These are phyloP conservation scores for Nothophoma quercina DNA, from an alignment of 2,329 filamentous ascomycete genomes.

Conservation along the genomic window DNA sequence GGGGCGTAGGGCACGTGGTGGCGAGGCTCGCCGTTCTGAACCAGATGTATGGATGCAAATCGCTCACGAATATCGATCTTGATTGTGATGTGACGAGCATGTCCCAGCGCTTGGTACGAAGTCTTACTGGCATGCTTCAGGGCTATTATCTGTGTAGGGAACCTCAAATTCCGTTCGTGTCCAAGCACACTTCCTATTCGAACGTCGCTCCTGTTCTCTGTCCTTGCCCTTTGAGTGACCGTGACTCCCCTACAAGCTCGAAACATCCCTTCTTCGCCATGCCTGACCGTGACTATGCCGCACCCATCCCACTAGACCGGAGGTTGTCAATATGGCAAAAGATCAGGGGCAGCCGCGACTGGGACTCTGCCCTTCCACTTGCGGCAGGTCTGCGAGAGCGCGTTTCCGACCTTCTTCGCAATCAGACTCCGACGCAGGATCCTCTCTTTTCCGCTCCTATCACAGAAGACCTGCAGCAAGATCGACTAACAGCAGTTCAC, in stretches of 20 bases:
- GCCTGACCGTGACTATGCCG: slow-evolving; percentile 7
- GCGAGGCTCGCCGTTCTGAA: neutral
- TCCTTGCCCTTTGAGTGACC: too few relatives aligned
- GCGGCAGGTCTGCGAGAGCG: neutral
- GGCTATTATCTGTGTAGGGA: neutral
- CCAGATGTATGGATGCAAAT: slow-evolving; percentile 14
- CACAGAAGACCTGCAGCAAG: neutral
- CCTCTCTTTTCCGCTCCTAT: neutral
- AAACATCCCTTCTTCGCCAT: neutral
- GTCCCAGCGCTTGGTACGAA: neutral
- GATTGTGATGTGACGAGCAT: neutral
- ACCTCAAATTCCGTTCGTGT: too few relatives aligned
- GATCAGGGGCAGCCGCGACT: neutral
- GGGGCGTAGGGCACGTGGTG: neutral
- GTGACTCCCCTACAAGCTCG: too few relatives aligned
- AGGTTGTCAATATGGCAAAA: neutral
- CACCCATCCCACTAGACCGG: neutral
- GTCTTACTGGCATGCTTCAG: neutral
- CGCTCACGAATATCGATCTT: neutral
- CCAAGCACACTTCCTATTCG: too few relatives aligned
- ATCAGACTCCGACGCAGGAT: neutral
- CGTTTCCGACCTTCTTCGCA: neutral
- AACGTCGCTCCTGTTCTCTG: too few relatives aligned
- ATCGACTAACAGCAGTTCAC: neutral
- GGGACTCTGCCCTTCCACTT: neutral